Percentiles rank a stretch among this genome's conserved stretches.
Conservation (phyloP, 2,329 filamentous ascomycete genomes). For the Didymella keratinophila region DNA sequence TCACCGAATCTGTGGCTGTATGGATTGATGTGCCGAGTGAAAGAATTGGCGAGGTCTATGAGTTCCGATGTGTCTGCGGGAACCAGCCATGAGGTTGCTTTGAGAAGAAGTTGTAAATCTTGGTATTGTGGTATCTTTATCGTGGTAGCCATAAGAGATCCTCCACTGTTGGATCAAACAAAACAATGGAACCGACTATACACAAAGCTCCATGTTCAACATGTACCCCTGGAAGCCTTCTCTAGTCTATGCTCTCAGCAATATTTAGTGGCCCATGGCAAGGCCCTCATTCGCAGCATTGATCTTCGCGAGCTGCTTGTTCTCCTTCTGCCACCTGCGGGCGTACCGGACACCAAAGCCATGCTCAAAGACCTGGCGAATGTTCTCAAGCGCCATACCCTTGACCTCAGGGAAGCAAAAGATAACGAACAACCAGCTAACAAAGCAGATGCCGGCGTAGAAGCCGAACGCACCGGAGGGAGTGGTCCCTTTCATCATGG, state of each 20-base stretch:
- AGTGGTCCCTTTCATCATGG: slow-evolving; percentile 52
- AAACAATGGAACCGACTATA: background rate
- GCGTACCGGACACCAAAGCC: slow-evolving; percentile 49
- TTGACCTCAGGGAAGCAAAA: slow-evolving; percentile 51
- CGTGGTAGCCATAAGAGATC: slow-evolving; percentile 7
- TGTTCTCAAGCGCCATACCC: slow-evolving; percentile 48
- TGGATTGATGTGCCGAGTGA: background rate
- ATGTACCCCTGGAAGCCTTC: background rate
- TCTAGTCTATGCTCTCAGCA: background rate
- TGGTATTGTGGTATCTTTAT: background rate
- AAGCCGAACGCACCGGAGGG: slow-evolving; percentile 51
- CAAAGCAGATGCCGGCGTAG: slow-evolving; percentile 48
- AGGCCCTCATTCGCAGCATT: slow-evolving; percentile 30
- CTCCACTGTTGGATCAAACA: slow-evolving; percentile 1
- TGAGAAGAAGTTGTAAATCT: background rate
- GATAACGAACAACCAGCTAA: slow-evolving; percentile 48
- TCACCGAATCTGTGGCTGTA: background rate
- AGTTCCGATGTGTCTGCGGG: background rate
- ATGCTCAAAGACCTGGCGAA: slow-evolving; percentile 47
- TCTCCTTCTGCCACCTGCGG: slow-evolving; percentile 48
- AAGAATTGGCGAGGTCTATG: background rate
- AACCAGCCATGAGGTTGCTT: too few relatives aligned
- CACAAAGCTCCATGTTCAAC: slow-evolving; percentile 1
- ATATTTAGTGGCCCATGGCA: slow-evolving; percentile 36
- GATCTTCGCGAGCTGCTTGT: slow-evolving; percentile 45